A percentile compares a stretch with the other conserved stretches of the same genome.
These are phyloP conservation scores for Pseudognaphalium luteoalbum DNA, from an alignment of 129 eudicot genomes.

Conservation along the genomic window DNA sequence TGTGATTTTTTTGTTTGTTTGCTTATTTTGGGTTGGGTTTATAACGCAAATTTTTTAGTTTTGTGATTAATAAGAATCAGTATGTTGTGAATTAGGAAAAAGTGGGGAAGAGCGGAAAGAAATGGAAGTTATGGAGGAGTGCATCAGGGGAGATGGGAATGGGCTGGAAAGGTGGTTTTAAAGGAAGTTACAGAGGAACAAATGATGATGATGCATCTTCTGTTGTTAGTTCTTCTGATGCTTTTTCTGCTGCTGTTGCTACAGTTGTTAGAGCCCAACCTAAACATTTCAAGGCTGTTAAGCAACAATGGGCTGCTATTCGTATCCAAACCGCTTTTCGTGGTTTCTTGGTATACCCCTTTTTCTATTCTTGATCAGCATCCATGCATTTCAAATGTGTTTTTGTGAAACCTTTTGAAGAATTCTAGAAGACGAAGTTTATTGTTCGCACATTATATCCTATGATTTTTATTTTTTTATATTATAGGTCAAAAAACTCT, in stretches of 20 bases:
- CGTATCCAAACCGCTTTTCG: conserved; percentile 97
- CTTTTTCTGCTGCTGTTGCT: conserved; percentile 81
- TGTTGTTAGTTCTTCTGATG: conserved; percentile 49
- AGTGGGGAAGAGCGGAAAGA: conserved; percentile 53
- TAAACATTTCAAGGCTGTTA: conserved; percentile 76
- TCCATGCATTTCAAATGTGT: not conserved
- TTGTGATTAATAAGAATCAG: not conserved
- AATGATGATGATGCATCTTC: conserved; percentile 73
- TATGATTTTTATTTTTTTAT: not conserved
- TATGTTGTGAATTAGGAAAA: conserved; percentile 48
- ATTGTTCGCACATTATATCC: not conserved
- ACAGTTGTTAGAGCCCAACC: conserved; percentile 89
- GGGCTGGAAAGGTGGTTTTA: conserved; percentile 74
- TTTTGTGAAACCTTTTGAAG: not conserved
- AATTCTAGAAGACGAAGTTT: not conserved
- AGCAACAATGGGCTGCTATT: conserved; percentile 98
- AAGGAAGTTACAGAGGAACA: conserved; percentile 48
- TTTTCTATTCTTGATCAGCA: not conserved
- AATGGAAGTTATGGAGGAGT: conserved; percentile 93
- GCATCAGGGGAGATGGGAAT: conserved; percentile 71
- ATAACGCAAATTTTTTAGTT: not conserved
- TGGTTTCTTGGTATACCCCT: conserved; percentile 68
- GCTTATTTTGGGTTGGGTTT: no score
- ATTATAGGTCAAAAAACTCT: no score
- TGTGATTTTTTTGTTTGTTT: no score